Evolutionary conservation across 2,329 filamentous ascomycete species (phyloP), one percentile per base, ranked within the genome.

Genomic region (Colletotrichum sp.): DNA sequence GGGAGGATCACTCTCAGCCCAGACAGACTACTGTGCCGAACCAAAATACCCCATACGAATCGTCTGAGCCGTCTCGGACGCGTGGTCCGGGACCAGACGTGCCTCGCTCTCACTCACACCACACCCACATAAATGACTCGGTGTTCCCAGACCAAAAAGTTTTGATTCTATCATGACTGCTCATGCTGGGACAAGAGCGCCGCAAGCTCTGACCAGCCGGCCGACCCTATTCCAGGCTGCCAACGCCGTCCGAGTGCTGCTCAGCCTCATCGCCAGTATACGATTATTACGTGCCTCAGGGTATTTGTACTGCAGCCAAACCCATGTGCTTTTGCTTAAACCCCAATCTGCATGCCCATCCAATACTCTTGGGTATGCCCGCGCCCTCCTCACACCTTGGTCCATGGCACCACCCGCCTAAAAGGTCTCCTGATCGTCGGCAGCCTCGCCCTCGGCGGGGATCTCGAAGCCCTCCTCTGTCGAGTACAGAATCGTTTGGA

Each of bases 401-500:
- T 16, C 28, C 34, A 36, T 32, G 8, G 28, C 26, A 12, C 21
- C 70, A 24, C 21, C 64, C 12, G 38, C 34, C 13, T 85, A 95
- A 81, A 95, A 95, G 69, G 94, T 96, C 90, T 97, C 94, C 84
- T 96, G 93, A 83, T 96, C 94, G 78, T 93, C 93, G 74, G 92
- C 85, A 21, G 86, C 91, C 81, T 96, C 94, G 26, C 88, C 91
- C 84, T 97, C 95, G 65, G 93, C 92, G 7, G 96, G 96, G 81
- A 98, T 98, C 88, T 98, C 96, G 81, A 98, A 98, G 38, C 94
- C 93, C 79, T 94, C 93, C 90, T 99, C 97, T 77, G 97, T 99
- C 77, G 96, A 98, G 90, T 99, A 99, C 78, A 99, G 90, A 83
- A 98, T 98, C 38, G 92, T 93, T 88, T 99, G 97, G 85, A 99